A percentile compares a stretch with the other conserved stretches of the same genome.
Conservation (phyloP, 2,329 filamentous ascomycete genomes). For the Cercospora nicotianae region DNA sequence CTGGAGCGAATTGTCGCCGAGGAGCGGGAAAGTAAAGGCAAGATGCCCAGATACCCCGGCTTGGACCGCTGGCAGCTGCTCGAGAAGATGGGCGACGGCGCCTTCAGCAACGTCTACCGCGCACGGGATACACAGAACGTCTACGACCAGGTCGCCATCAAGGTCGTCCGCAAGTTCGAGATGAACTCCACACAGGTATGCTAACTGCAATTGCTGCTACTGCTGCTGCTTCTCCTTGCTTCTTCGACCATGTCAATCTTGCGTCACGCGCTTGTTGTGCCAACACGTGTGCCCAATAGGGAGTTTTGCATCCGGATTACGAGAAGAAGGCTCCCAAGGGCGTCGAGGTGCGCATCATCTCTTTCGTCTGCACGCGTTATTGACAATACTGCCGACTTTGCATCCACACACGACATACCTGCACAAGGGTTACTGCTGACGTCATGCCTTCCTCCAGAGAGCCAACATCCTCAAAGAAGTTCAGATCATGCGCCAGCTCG, state of each 20-base stretch:
- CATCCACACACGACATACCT: neutral
- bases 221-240: slow-evolving; percentile 18
- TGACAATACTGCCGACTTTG: slow-evolving; percentile 13
- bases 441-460: slow-evolving; percentile 59
- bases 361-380: slow-evolving; percentile 14
- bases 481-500: slow-evolving; percentile 95
- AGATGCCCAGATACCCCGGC: slow-evolving; percentile 82
- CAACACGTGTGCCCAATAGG: slow-evolving; percentile 34
- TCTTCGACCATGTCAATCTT: slow-evolving; percentile 17
- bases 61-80: slow-evolving; percentile 81
- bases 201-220: slow-evolving; percentile 35
- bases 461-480: slow-evolving; percentile 98
- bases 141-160: slow-evolving; percentile 85
- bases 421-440: slow-evolving; percentile 42
- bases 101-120: slow-evolving; percentile 97
- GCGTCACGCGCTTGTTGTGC: slow-evolving; percentile 8
- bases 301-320: slow-evolving; percentile 90
- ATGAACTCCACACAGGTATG: slow-evolving; percentile 99
- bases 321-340: slow-evolving; percentile 82
- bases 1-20: slow-evolving; percentile 86
- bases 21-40: slow-evolving; percentile 81
- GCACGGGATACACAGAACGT: slow-evolving; percentile 73
- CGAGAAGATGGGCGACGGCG: slow-evolving; percentile 98
- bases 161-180: slow-evolving; percentile 97
- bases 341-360: slow-evolving; percentile 79